phyloP scores from a whole-genome alignment of 768 basidiomycete species.

The Lyophyllum semitale region DNA sequence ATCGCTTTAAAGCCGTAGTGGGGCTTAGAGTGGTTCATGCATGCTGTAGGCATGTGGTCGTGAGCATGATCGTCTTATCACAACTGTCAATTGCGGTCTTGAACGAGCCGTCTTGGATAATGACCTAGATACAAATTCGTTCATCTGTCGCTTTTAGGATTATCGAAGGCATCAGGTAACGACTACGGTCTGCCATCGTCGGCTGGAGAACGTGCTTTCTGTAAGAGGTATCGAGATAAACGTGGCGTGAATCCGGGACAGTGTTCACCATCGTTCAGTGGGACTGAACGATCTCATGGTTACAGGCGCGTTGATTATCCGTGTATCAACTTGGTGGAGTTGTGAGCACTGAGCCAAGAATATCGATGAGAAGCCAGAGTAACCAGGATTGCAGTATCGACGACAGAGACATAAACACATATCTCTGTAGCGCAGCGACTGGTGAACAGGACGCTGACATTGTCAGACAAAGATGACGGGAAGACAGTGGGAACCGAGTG shows the following conservation, averaged over 20 bases:
- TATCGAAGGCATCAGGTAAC: not conserved
- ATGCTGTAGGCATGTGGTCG: too few relatives aligned
- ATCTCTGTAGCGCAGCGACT: not conserved
- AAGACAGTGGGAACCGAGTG: not conserved
- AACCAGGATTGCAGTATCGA: not conserved
- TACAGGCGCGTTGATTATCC: too few relatives aligned
- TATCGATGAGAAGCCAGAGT: not conserved
- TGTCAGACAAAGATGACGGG: not conserved
- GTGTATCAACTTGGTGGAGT: too few relatives aligned
- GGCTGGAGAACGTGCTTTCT: not conserved
- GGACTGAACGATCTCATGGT: too few relatives aligned
- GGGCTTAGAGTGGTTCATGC: too few relatives aligned
- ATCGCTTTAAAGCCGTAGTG: too few relatives aligned
- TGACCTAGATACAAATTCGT: not conserved
- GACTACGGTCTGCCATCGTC: not conserved
- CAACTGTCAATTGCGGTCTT: not conserved
- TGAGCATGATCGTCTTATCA: not conserved
- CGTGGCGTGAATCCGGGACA: too few relatives aligned
- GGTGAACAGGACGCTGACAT: not conserved
- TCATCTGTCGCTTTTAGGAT: not conserved
- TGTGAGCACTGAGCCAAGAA: too few relatives aligned
- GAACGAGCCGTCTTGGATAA: not conserved
- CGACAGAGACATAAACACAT: not conserved
- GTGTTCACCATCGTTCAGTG: too few relatives aligned
- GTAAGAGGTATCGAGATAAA: not conserved